These are phyloP conservation scores for Gossypium gossypioides DNA, from an alignment of 441 rosid genomes.

Conservation along the genomic window DNA sequence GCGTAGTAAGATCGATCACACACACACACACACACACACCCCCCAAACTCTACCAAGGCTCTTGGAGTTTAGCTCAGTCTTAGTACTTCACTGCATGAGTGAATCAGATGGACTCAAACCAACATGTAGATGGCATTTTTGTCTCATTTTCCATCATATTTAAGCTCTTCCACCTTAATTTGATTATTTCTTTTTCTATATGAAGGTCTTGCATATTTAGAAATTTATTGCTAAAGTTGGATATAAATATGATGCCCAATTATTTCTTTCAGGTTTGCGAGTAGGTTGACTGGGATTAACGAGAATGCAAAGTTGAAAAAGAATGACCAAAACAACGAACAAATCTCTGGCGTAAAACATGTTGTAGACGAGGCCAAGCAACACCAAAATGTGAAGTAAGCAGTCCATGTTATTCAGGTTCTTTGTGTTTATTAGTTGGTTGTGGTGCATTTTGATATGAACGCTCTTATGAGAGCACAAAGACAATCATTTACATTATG, in stretches of 20 bases:
- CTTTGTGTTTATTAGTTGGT: background rate
- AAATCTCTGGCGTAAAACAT: slow-evolving; percentile 46
- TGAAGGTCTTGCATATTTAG: background rate
- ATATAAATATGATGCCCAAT: slow-evolving; percentile 1
- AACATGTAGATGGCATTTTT: background rate
- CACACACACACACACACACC: background rate
- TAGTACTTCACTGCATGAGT: background rate
- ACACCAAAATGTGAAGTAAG: slow-evolving; percentile 67
- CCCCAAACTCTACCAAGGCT: background rate
- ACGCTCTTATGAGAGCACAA: background rate
- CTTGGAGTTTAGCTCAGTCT: background rate
- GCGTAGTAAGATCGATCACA: slow-evolving; percentile 61
- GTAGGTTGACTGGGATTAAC: slow-evolving; percentile 75
- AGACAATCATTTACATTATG: background rate
- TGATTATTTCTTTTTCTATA: background rate
- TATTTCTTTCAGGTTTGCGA: slow-evolving; percentile 51
- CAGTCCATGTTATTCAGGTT: slow-evolving; percentile 4
- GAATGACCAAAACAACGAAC: slow-evolving; percentile 33
- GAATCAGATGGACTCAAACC: background rate
- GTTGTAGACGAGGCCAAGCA: slow-evolving; percentile 71
- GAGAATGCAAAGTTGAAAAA: slow-evolving; percentile 75
- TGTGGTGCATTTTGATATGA: background rate
- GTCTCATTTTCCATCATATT: background rate
- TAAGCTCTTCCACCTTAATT: no score
- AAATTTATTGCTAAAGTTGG: background rate